These are phyloP conservation scores for Aspergillus felis DNA, from an alignment of 2,329 filamentous ascomycete genomes.

Conservation along the genomic window DNA sequence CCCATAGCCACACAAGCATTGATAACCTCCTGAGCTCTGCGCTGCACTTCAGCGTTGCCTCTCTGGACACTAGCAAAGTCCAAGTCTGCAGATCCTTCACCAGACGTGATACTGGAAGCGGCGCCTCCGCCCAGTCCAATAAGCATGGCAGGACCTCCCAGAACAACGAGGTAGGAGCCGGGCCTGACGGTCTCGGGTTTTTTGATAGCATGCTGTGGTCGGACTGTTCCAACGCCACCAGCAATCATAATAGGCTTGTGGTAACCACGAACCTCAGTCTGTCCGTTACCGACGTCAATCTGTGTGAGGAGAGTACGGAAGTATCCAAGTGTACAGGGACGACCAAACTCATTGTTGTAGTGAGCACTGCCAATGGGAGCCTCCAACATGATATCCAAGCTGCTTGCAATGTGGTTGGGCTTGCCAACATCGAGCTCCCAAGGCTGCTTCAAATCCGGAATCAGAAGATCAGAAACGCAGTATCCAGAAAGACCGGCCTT, in stretches of 20 bases:
- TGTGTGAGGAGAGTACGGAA: slow-evolving; percentile 84
- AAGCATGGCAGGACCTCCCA: slow-evolving; percentile 95
- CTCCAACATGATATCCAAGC: slow-evolving; percentile 95
- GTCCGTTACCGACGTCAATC: slow-evolving; percentile 57
- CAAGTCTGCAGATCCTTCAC: slow-evolving; percentile 82
- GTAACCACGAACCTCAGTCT: slow-evolving; percentile 77
- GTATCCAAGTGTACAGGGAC: slow-evolving; percentile 81
- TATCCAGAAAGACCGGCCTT: slow-evolving; percentile 91
- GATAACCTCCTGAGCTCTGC: slow-evolving; percentile 96
- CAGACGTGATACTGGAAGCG: slow-evolving; percentile 84
- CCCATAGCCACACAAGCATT: slow-evolving; percentile 87
- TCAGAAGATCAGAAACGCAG: slow-evolving; percentile 89
- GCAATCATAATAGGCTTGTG: slow-evolving; percentile 99
- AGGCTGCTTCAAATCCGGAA: slow-evolving; percentile 74
- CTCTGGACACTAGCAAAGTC: slow-evolving; percentile 97
- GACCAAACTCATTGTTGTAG: slow-evolving; percentile 97
- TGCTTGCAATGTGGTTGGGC: slow-evolving; percentile 87
- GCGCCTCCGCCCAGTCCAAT: slow-evolving; percentile 95
- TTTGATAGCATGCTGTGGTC: slow-evolving; percentile 88
- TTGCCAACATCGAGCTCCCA: slow-evolving; percentile 93
- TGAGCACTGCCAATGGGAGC: slow-evolving; percentile 91
- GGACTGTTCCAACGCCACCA: slow-evolving; percentile 86
- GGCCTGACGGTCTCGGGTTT: slow-evolving; percentile 71
- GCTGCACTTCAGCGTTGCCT: slow-evolving; percentile 94
- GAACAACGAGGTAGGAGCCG: slow-evolving; percentile 86